phyloP scores from a whole-genome alignment of 1,284 basidiomycete species.

The Ustilago nuda region DNA sequence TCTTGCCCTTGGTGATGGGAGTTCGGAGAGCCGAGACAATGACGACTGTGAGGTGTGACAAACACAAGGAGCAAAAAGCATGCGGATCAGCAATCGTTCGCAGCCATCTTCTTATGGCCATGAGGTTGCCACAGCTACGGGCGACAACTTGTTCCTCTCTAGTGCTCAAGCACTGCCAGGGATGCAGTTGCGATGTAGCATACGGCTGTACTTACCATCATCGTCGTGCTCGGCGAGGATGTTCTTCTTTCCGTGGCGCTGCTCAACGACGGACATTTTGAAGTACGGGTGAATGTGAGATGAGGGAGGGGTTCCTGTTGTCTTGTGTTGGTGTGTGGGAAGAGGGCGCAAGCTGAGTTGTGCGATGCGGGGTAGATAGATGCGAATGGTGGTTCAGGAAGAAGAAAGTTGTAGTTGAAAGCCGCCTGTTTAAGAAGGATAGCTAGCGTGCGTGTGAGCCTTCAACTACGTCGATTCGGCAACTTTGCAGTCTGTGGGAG shows the following conservation, averaged over 20 bases:
- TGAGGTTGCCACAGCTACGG: not conserved
- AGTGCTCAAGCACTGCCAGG: too few species aligned
- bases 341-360: not conserved
- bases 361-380: not conserved
- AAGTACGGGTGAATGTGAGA: constrained; percentile 1
- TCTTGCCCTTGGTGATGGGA: constrained; percentile 88
- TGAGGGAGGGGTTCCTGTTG: not conserved
- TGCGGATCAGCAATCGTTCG: constrained; percentile 6
- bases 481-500: not conserved
- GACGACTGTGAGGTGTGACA: constrained; percentile 74
- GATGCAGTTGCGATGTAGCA: not conserved
- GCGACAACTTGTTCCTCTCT: too few species aligned
- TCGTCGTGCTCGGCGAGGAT: constrained; percentile 67
- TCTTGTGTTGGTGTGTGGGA: not conserved
- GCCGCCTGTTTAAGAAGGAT: constrained; percentile 1
- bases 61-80: not conserved
- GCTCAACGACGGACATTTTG: constrained; percentile 44
- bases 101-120: not conserved
- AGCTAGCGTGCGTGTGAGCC: not conserved
- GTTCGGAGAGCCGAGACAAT: constrained; percentile 88
- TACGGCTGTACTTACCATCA: constrained; percentile 58
- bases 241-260: constrained; percentile 61
- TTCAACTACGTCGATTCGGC: not conserved
- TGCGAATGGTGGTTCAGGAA: constrained; percentile 3
- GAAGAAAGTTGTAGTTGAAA: not conserved